phyloP scores from a whole-genome alignment of 176 grass and related monocot species.

The Rhipidocladum racemiflorum region DNA sequence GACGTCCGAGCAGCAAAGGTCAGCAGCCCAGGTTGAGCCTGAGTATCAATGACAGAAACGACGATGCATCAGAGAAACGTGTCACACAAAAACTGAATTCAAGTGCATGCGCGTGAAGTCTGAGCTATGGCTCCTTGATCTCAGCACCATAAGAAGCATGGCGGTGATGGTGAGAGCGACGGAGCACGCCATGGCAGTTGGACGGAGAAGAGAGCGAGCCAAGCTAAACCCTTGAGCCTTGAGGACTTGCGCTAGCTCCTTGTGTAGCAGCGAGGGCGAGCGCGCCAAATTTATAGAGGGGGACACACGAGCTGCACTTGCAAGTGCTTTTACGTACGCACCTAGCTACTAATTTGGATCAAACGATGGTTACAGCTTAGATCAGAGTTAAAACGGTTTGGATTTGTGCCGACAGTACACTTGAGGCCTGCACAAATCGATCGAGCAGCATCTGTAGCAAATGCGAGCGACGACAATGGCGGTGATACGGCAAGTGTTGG shows the following conservation, averaged over 20 bases:
- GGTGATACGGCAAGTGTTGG: neutral
- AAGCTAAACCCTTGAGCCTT: neutral
- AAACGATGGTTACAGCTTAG: no score
- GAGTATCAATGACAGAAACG: neutral
- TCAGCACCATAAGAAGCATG: constrained; percentile 27
- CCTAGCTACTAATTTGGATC: no score
- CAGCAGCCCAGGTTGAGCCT: neutral
- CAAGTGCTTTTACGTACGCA: no score
- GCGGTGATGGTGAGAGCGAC: constrained; percentile 17
- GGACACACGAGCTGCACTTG: neutral
- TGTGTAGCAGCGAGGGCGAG: neutral
- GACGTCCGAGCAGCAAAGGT: constrained; percentile 16
- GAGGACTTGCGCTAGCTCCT: neutral
- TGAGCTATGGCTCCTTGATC: neutral
- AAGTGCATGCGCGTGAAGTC: neutral
- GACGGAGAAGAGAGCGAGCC: neutral
- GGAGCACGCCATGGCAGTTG: constrained; percentile 24
- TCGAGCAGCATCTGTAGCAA: no score
- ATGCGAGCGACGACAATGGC: neutral
- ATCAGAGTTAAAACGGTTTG: no score
- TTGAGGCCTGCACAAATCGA: no score
- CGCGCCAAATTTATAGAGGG: constrained; percentile 9
- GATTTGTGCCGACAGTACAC: no score
- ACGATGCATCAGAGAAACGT: neutral
- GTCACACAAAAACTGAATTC: neutral